Base-by-base conservation (phyloP, 176 grass and related monocot species). In the Oryza rufipogon region DNA sequence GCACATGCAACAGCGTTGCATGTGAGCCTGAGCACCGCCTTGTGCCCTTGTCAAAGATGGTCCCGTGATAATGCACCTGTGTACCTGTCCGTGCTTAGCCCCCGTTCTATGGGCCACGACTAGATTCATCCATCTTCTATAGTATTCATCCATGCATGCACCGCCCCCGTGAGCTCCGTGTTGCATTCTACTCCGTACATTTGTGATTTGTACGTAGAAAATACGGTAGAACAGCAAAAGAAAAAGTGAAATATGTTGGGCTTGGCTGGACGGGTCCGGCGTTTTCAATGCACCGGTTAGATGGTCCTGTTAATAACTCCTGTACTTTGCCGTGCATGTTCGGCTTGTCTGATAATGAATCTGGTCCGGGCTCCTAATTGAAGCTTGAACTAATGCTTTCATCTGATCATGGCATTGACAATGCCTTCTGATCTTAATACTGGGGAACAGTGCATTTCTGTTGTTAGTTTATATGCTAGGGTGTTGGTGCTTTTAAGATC, bases 21-120 rank as follows among this genome's bases (percentile, higher is more conserved):
- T 79, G 88, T 85, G 81, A 88, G 44, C 80, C 84, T 85, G 81
- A 88, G 56, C 80, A 74, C 88, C 54, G 19, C 42, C 9, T 44
- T 44, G 42, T n/a, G 54, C 83, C 64, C 79, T 46, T 73, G 70
- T 48, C 75, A 44, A 44, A 36, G 0, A 84, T 79, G 80, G 85
- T 80, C 84, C 80, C 80, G 84, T 83, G 84, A 83, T 15, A 30
- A 68, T 46, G 3, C 10, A 4, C 11, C 28, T 56, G 15, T 54
- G 15, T 34, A 15, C 51, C 30, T 61, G 67, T 42, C 81, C 73
- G 81, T 74, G 87, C 47, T 75, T 41, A 47, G 11, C 19, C 70
- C 46, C 70, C 46, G 64, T 68, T 5, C 6, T 63, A 11, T 45
- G 34, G 47, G 70, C 47, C 67, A 44, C 34, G 15, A 6, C 19